Base-by-base conservation (phyloP, 768 basidiomycete species). In the Tulasnella sp. region DNA sequence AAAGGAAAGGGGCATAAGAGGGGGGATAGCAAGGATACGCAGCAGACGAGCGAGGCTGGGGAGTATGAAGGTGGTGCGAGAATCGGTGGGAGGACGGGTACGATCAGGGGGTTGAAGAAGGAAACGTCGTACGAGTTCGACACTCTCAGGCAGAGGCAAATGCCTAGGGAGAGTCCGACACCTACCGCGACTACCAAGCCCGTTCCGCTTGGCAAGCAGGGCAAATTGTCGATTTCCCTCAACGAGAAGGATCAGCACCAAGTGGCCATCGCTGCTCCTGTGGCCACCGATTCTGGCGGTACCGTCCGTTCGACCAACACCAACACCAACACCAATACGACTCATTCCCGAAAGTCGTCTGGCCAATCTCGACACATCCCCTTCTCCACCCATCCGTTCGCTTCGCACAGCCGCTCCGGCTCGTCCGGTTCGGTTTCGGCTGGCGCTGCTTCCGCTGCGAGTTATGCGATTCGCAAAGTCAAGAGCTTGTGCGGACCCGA, bases 401-500 rank as follows among this genome's bases (percentile, higher is more conserved):
- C 63, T 11, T 39, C 63, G 34, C 67, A 68, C 37, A 37, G 67
- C n/a, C 67, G 63, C 12, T 64, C 34, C 29, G 37, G 37, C 16
- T 64, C 34, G 11, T 35, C 63, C 19, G 34, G 63, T 5, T 39
- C 63, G 29, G 37, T 64, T 22, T 34, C 67, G 39, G 22, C 35
- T 68, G 67, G 66, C 14, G 35, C 67, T n/a, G 39, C 40, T 39
- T 59, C 68, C 26, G 42, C 44, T 19, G 68, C 68, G 42, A 69
- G 68, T 32, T 67, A 67, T 40, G 68, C 68, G 41, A 44, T 69
- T 36, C 40, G 68, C n/a, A 69, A 69, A 35, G 68, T 69, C 29
- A 44, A 42, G 68, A 69, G 68, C 42, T 36, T 69, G n/a, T 69
- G 68, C 36, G 68, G 68, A n/a, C 68, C 68, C 26, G 68, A 69